A percentile compares a stretch with the other conserved stretches of the same genome.
Conservation (phyloP, 1,284 basidiomycete genomes). For the Phaffia rhodozyma region DNA sequence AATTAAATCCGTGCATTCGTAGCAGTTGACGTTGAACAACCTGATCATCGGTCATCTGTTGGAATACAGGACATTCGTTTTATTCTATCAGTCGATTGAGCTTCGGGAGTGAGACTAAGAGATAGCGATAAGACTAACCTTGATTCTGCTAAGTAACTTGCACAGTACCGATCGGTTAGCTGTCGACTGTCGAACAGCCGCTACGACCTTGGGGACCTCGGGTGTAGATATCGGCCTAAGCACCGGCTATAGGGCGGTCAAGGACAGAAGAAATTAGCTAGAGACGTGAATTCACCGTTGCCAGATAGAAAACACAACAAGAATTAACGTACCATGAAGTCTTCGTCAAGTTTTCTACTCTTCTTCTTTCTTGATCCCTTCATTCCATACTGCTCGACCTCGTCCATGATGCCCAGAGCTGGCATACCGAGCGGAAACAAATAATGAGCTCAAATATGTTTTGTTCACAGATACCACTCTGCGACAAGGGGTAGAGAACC, state of each 20-base stretch:
- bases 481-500: neutral
- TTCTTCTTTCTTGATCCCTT: constrained; percentile 87
- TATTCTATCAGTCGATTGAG: constrained; percentile 12
- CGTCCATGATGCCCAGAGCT: constrained; percentile 93
- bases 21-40: constrained; percentile 71
- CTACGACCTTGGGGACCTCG: constrained; percentile 81
- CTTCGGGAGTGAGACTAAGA: neutral
- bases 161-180: constrained; percentile 67
- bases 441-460: constrained; percentile 3
- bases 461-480: neutral
- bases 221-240: constrained; percentile 62
- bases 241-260: constrained; percentile 31
- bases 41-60: constrained; percentile 70
- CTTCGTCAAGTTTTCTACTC: constrained; percentile 83
- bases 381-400: constrained; percentile 61
- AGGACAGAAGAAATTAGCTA: neutral
- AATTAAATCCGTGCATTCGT: constrained; percentile 83
- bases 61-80: too few relatives aligned
- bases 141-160: constrained; percentile 75
- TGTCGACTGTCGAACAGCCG: constrained; percentile 76
- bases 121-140: constrained; percentile 40
- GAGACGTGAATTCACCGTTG: constrained; percentile 9
- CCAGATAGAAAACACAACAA: neutral
- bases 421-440: constrained; percentile 13
- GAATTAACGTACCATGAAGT: constrained; percentile 55